A percentile compares a stretch with the other conserved stretches of the same genome.
These are phyloP conservation scores for Komagataea norvegica DNA, from an alignment of 1,139 yeast genomes.

Conservation along the genomic window DNA sequence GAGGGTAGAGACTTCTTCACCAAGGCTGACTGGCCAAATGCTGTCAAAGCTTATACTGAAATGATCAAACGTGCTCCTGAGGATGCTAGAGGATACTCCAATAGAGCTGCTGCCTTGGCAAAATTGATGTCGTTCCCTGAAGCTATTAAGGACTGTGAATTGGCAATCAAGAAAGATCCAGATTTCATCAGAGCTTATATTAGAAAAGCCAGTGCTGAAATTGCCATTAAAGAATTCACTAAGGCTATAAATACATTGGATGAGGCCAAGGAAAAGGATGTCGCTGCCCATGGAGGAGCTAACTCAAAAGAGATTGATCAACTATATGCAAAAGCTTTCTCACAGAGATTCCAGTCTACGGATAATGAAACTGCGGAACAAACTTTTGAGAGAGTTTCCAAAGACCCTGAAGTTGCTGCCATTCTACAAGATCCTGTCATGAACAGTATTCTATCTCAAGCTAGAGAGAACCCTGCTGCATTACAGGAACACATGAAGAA, in stretches of 20 bases:
- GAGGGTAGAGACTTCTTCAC: constrained; percentile 87
- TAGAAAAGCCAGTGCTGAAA: constrained; percentile 92
- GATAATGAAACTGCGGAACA: constrained; percentile 95
- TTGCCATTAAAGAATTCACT: constrained; percentile 84
- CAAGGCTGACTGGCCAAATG: constrained; percentile 94
- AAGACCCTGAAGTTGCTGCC: constrained; percentile 90
- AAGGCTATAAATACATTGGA: constrained; percentile 79
- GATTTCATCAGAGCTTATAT: constrained; percentile 89
- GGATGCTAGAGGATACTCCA: constrained; percentile 95
- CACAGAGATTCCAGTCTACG: constrained; percentile 71
- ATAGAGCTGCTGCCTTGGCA: constrained; percentile 95
- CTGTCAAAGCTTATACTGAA: constrained; percentile 91
- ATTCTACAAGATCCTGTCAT: constrained; percentile 95
- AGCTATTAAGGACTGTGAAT: constrained; percentile 87
- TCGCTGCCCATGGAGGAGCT: constrained; percentile 56
- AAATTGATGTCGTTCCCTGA: constrained; percentile 97
- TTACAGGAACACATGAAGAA: constrained; percentile 96
- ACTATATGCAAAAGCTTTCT: constrained; percentile 69
- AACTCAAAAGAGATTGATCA: constrained; percentile 74
- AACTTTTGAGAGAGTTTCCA: constrained; percentile 83
- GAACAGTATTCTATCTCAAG: constrained; percentile 93
- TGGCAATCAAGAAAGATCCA: constrained; percentile 86
- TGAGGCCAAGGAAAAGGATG: constrained; percentile 71
- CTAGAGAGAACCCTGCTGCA: constrained; percentile 94
- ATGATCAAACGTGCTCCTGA: constrained; percentile 95